phyloP scores from a whole-genome alignment of 345 rosid genomes.

The Ceriops tagal region DNA sequence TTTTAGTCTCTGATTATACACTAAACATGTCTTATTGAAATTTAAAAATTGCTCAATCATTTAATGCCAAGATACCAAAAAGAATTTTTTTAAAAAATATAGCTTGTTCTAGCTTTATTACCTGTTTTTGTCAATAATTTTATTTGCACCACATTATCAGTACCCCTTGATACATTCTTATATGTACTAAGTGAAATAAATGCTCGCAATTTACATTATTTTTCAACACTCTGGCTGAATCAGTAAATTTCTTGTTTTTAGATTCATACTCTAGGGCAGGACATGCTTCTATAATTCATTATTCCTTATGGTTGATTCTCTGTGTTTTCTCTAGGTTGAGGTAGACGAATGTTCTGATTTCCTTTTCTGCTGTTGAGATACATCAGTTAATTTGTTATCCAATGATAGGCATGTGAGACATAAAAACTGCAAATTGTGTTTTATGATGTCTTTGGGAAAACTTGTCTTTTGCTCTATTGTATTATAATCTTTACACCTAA shows the following conservation, averaged over 20 bases:
- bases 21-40: too few relatives aligned
- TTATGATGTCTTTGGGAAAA: neutral
- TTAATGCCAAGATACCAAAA: too few relatives aligned
- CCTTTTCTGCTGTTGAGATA: neutral
- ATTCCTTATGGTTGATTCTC: neutral
- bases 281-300: neutral
- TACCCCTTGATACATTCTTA: too few relatives aligned
- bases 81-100: too few relatives aligned
- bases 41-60: too few relatives aligned
- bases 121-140: too few relatives aligned
- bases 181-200: neutral
- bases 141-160: too few relatives aligned
- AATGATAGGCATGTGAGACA: neutral
- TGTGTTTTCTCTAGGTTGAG: neutral
- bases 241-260: neutral
- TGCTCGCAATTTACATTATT: neutral
- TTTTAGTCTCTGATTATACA: too few relatives aligned
- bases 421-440: neutral
- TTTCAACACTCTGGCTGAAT: neutral
- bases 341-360: neutral
- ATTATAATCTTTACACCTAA: conserved; percentile 10
- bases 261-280: neutral
- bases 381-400: neutral
- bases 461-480: neutral
- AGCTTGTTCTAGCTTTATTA: too few relatives aligned